Evolutionary conservation across 2,329 filamentous ascomycete species (phyloP).

Genomic region (Penicillium sp.): DNA sequence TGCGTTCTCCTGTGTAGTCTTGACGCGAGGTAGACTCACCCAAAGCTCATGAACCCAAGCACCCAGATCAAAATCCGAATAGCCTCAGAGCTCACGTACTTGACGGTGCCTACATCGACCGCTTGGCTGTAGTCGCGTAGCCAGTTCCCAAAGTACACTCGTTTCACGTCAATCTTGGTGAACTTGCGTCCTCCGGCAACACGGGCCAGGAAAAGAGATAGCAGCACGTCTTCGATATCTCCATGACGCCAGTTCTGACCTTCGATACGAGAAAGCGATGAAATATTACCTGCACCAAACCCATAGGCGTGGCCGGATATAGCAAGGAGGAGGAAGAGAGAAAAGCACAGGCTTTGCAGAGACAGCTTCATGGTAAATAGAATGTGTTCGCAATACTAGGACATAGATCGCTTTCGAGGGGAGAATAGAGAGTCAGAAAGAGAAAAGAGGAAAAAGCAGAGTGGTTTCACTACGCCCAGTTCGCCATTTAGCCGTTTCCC

Average conservation of each 20-base stretch:
- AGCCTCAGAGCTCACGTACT: constrained; percentile 83
- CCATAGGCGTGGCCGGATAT: constrained; percentile 68
- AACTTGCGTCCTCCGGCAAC: constrained; percentile 74
- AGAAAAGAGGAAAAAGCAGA: neutral
- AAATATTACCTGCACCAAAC: constrained; percentile 88
- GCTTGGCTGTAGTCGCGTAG: constrained; percentile 90
- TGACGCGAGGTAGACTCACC: constrained; percentile 47
- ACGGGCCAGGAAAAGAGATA: constrained; percentile 66
- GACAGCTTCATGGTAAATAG: constrained; percentile 23
- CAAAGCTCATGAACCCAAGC: constrained; percentile 84
- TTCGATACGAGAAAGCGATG: constrained; percentile 73
- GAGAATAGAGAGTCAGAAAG: too few species aligned
- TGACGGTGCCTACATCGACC: constrained; percentile 88
- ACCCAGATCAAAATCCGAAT: constrained; percentile 87
- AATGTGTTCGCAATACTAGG: too few species aligned
- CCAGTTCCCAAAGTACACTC: constrained; percentile 97
- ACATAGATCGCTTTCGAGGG: too few species aligned
- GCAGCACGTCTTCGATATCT: constrained; percentile 88
- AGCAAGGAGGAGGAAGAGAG: constrained; percentile 58
- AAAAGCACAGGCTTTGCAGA: constrained; percentile 26
- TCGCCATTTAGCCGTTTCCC: too few species aligned
- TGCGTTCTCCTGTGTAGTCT: neutral
- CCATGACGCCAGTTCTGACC: constrained; percentile 86
- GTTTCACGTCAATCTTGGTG: constrained; percentile 79
- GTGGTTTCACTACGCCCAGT: too few species aligned